These are phyloP conservation scores for Podospora appendiculata DNA, from an alignment of 495 filamentous ascomycete genomes.

Conservation along the genomic window DNA sequence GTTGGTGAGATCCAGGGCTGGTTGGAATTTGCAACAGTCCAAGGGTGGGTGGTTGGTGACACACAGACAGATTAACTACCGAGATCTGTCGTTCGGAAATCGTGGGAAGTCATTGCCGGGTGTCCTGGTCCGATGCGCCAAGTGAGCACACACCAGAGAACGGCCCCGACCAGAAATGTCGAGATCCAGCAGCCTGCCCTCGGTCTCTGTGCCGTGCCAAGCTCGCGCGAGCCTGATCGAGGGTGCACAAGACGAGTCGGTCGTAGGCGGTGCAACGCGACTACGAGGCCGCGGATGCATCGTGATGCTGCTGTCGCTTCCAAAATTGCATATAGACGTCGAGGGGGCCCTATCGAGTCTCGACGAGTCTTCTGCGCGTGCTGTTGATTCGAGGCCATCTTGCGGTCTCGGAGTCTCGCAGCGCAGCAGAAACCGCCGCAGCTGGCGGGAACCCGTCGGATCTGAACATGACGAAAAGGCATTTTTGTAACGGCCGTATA, in stretches of 20 bases:
- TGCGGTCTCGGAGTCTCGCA: too few relatives aligned
- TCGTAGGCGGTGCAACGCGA: conserved; percentile 5
- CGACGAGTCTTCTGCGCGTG: too few relatives aligned
- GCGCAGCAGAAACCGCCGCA: background rate
- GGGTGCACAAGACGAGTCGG: background rate
- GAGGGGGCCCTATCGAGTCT: too few relatives aligned
- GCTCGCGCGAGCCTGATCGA: background rate
- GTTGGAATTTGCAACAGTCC: too few relatives aligned
- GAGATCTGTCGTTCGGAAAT: conserved; percentile 10
- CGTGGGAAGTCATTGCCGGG: background rate
- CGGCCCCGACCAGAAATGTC: conserved; percentile 3
- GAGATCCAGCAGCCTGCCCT: conserved; percentile 5
- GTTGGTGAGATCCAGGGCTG: too few relatives aligned
- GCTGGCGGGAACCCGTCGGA: conserved; percentile 8
- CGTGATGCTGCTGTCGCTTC: background rate
- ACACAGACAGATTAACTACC: conserved; percentile 8
- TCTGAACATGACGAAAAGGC: conserved; percentile 4
- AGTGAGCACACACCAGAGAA: background rate
- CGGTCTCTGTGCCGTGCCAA: background rate
- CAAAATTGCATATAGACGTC: too few relatives aligned
- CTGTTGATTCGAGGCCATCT: too few relatives aligned
- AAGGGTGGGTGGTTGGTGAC: conserved; percentile 2
- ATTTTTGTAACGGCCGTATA: conserved; percentile 20
- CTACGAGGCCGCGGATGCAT: background rate
- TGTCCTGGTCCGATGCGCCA: background rate